phyloP scores from a whole-genome alignment of 2,329 filamentous ascomycete genomes.

The Alternaria conjuncta region DNA sequence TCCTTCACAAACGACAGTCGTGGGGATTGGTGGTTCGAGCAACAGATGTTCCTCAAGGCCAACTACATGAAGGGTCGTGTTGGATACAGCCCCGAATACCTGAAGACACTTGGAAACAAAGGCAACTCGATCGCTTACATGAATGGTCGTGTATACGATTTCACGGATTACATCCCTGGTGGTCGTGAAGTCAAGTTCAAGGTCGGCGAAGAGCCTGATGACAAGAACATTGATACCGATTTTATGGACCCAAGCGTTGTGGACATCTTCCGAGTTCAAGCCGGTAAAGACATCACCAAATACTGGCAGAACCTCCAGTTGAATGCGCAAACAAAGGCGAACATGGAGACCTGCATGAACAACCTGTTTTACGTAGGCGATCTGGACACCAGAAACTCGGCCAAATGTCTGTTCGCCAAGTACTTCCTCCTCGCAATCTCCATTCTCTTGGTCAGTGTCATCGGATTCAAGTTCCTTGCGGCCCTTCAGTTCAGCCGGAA shows the following conservation, averaged over 20 bases:
- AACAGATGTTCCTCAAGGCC: constrained; percentile 77
- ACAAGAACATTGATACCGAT: constrained; percentile 60
- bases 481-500: constrained; percentile 92
- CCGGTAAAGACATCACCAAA: constrained; percentile 82
- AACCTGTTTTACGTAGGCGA: constrained; percentile 95
- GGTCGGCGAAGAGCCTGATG: constrained; percentile 54
- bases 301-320: constrained; percentile 77
- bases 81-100: constrained; percentile 80
- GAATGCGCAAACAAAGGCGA: constrained; percentile 60
- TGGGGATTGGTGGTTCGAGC: constrained; percentile 90
- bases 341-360: constrained; percentile 85
- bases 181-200: constrained; percentile 70
- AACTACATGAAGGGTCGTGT: constrained; percentile 87
- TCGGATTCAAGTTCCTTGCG: constrained; percentile 95
- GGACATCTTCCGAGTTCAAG: constrained; percentile 74
- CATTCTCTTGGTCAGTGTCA: constrained; percentile 77
- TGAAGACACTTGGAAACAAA: constrained; percentile 72
- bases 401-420: constrained; percentile 82
- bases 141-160: constrained; percentile 81
- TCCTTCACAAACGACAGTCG: constrained; percentile 80
- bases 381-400: constrained; percentile 87
- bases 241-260: constrained; percentile 84
- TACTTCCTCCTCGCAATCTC: constrained; percentile 91
- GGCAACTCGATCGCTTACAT: constrained; percentile 77
- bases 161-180: constrained; percentile 81